A percentile compares a stretch with the other conserved stretches of the same genome.
phyloP scores from a whole-genome alignment of 176 grass and related monocot species.

The Musa itinerans region DNA sequence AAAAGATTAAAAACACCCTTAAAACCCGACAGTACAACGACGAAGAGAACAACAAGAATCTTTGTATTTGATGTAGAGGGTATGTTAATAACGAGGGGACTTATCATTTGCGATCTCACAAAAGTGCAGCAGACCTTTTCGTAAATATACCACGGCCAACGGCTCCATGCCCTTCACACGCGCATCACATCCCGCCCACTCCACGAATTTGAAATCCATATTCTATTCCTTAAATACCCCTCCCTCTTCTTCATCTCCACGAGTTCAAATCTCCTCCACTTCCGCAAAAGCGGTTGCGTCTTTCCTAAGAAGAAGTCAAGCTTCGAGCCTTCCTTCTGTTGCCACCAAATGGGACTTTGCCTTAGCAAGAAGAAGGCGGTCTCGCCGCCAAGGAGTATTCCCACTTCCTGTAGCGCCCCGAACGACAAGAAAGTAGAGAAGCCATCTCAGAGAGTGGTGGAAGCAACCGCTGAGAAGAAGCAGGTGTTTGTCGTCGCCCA shows the following conservation, averaged over 20 bases:
- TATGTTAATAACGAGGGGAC: too few species aligned
- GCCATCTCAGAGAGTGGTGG: background rate
- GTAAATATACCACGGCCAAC: too few species aligned
- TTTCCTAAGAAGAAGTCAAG: too few species aligned
- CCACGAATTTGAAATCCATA: background rate
- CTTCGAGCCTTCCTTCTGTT: background rate
- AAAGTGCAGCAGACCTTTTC: too few species aligned
- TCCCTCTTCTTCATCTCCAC: background rate
- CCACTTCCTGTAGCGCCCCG: background rate
- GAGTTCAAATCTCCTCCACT: background rate
- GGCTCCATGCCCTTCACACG: too few species aligned
- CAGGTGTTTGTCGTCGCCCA: conserved; percentile 67
- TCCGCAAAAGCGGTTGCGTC: background rate
- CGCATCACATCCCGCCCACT: background rate
- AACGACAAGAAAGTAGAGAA: background rate
- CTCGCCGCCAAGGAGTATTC: background rate
- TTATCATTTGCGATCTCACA: too few species aligned
- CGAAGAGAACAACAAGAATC: too few species aligned
- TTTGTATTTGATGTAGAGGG: too few species aligned
- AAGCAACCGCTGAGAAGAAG: conserved; percentile 37
- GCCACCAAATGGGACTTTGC: conserved; percentile 61
- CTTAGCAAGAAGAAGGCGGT: conserved; percentile 66
- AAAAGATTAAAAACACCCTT: too few species aligned
- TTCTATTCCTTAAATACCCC: background rate
- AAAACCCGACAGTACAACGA: too few species aligned